Conservation (phyloP, 2,329 filamentous ascomycete genomes). For the Ophiostoma quercus region DNA sequence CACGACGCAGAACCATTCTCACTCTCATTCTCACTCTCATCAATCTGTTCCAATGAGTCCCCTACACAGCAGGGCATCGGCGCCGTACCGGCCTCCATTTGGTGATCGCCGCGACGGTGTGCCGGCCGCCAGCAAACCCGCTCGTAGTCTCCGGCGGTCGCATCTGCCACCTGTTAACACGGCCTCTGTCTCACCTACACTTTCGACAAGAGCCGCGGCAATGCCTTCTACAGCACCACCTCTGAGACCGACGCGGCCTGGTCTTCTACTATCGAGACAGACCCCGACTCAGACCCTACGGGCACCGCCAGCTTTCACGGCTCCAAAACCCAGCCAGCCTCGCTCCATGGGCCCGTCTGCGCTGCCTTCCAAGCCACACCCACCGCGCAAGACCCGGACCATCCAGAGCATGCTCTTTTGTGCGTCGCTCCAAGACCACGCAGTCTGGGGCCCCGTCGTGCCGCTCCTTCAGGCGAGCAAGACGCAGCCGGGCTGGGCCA, state of each 20-base stretch:
- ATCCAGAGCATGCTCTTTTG: constrained; percentile 32
- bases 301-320: neutral
- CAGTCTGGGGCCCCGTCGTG: constrained; percentile 36
- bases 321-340: neutral
- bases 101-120: neutral
- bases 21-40: neutral
- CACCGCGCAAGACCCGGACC: neutral
- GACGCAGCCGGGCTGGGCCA: constrained; percentile 29
- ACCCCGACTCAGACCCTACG: neutral
- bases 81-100: neutral
- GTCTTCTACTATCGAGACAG: too few species aligned
- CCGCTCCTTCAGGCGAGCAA: constrained; percentile 32
- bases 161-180: neutral
- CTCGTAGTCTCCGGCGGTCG: neutral
- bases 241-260: neutral
- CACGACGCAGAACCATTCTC: neutral
- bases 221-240: neutral
- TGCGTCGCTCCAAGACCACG: constrained; percentile 37
- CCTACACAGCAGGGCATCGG: neutral
- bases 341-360: neutral
- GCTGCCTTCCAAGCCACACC: neutral
- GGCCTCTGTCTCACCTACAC: neutral
- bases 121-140: neutral
- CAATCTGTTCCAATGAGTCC: neutral
- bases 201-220: neutral